Evolutionary conservation across 805 yeast genomes (phyloP), one percentile per base, ranked within the genome.

Genomic region (Teunomyces atbi): DNA sequence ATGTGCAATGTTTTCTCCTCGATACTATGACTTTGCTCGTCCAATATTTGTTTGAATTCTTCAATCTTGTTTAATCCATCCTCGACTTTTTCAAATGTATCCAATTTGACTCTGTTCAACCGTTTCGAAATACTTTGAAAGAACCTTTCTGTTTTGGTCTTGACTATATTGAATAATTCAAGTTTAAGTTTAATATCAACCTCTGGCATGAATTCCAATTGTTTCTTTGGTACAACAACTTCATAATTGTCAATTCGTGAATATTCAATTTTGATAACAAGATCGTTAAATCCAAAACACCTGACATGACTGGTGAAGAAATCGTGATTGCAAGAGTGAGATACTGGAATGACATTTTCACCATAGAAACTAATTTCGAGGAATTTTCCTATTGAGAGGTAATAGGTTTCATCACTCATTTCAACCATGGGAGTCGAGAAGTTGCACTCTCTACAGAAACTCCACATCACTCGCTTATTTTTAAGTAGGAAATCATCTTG

Each of bases 301-400:
- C 91, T 81, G 16, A 85, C 81, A 60, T 91, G 96, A 49, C 86
- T 89, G 45, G 83, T 80, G 53, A 88, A 84, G 46, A 85, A 83
- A 60, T 90, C 89, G 65, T 92, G 97, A 0, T 74, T 65, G 63
- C 99, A 94, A 16, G 77, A 73, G 28, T 45, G 40, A 29, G 72
- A 65, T 45, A 86, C 79, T 19, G 55, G 45, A 5, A 49, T 48
- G 2, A 71, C 66, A 41, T 63, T 57, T 18, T 60, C 58, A 3
- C 74, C 74, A 87, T 96, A 89, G 60, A 91, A 91, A 26, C 86
- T 73, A 18, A 91, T 69, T 67, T 94, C 98, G 19, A 94, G 69
- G 60, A 87, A 94, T 60, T 95, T 95, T 0, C 98, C 99, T 65
- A 94, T 84, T 0, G 98, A 92, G 52, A 83, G 84, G 58, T 84